These are phyloP conservation scores for Leccinum subgranulosum DNA, from an alignment of 768 basidiomycete species.

Conservation along the genomic window DNA sequence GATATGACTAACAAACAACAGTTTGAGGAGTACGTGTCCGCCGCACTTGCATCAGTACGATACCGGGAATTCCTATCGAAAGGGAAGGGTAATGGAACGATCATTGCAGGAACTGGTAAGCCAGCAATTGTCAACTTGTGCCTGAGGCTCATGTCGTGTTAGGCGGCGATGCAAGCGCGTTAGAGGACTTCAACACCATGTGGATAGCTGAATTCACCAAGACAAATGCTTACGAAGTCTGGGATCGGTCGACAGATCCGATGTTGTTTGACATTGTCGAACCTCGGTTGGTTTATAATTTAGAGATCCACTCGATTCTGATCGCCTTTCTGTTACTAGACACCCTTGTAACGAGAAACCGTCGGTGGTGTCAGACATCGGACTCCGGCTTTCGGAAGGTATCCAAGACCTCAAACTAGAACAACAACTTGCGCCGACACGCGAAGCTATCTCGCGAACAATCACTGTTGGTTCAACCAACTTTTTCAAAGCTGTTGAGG, in stretches of 20 bases:
- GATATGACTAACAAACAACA: neutral
- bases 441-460: constrained; percentile 83
- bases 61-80: constrained; percentile 83
- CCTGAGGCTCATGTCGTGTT: constrained; percentile 21
- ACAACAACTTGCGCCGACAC: constrained; percentile 89
- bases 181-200: constrained; percentile 79
- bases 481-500: constrained; percentile 89
- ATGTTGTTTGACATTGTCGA: constrained; percentile 94
- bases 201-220: constrained; percentile 89
- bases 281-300: constrained; percentile 56
- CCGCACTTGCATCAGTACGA: constrained; percentile 83
- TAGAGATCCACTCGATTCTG: neutral
- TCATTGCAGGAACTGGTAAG: constrained; percentile 61
- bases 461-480: constrained; percentile 69
- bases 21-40: constrained; percentile 95
- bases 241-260: constrained; percentile 90
- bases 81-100: constrained; percentile 56
- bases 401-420: constrained; percentile 92
- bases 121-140: neutral
- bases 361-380: constrained; percentile 86
- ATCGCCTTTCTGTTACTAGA: constrained; percentile 36
- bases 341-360: constrained; percentile 94
- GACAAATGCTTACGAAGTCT: constrained; percentile 85
- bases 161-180: constrained; percentile 56
- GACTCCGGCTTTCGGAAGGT: constrained; percentile 88